Base-by-base conservation (phyloP, 2,329 filamentous ascomycete species). In the Exophiala alcalophila region DNA sequence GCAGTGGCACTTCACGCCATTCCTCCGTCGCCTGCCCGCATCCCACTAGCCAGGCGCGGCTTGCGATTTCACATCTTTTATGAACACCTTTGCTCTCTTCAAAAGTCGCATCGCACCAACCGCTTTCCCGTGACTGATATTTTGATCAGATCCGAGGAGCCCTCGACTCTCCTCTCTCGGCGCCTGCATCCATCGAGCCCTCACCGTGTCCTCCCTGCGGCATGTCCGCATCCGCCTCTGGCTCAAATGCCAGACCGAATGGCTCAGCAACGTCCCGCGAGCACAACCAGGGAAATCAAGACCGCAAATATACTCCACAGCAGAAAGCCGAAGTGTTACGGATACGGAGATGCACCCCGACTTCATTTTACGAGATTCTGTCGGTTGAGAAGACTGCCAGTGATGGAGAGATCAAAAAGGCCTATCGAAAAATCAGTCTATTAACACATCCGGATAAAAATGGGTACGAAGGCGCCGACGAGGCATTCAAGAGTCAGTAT, bases 381-480 rank as follows among this genome's bases (percentile, higher is more conserved):
- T 82, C 81, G 15, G 68, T 96, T 34, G 77, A 83, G 57, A 72
- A 73, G 51, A 81, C 84, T 50, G 67, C 71, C 35, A 80, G 80
- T 34, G 91, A 97, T 57, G 67, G 74, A 50, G 91, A 97, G 60
- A 89, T 98, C 63, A 98, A 97, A 67, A 97, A 97, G 72, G 91
- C 92, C 5, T 98, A 98, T 69, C 80, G 91, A 61, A 97, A 95
- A 70, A 77, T 94, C 63, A 92, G 86, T 62, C 72, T 98, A 59
- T 75, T 97, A 61, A 98, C 92, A 47, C 92, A 98, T 73, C 92
- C 92, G 52, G 92, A 98, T 73, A 98, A 98, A 74, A 98, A 98
- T 74, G 90, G 90, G 36, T 90, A 96, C 64, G 83, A 91, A 25
- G 81, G 94, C 47, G 91, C 92, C 41, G 92, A 96, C 64, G 92